Conservation (phyloP, 1,284 basidiomycete species). For the Testicularia cyperi region DNA sequence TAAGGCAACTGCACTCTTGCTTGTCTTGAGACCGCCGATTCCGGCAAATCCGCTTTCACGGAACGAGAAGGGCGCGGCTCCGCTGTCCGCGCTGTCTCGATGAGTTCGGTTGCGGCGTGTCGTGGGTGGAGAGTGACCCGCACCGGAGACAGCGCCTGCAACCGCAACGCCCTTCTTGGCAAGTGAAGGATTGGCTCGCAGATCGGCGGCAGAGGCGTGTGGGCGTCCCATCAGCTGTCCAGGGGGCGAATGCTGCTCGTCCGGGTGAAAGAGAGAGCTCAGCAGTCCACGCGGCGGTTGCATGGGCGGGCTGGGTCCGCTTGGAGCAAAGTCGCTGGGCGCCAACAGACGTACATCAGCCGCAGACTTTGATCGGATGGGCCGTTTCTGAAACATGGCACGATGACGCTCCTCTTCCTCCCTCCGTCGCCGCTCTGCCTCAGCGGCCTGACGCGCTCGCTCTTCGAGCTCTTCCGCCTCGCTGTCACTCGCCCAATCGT, state of each 20-base stretch:
- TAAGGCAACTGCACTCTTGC: slow-evolving; percentile 70
- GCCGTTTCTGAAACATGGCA: slow-evolving; percentile 76
- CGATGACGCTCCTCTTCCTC: slow-evolving; percentile 70
- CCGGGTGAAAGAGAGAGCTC: slow-evolving; percentile 55
- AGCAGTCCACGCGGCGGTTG: slow-evolving; percentile 51
- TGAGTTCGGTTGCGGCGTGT: slow-evolving; percentile 18
- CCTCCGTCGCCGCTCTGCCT: slow-evolving; percentile 61
- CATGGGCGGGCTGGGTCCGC: slow-evolving; percentile 14
- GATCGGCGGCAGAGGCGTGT: slow-evolving; percentile 49
- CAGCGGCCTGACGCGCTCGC: slow-evolving; percentile 47
- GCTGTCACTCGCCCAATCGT: slow-evolving; percentile 58
- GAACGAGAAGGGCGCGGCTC: slow-evolving; percentile 9
- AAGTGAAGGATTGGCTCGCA: slow-evolving; percentile 19
- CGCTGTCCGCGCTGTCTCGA: slow-evolving; percentile 29
- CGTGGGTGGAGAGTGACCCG: slow-evolving; percentile 17
- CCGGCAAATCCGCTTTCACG: slow-evolving; percentile 28
- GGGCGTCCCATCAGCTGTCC: slow-evolving; percentile 46
- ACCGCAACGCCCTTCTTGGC: not conserved
- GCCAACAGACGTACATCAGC: slow-evolving; percentile 44
- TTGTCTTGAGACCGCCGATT: slow-evolving; percentile 63
- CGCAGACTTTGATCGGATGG: slow-evolving; percentile 62
- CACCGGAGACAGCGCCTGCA: too few species aligned
- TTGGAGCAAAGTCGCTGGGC: slow-evolving; percentile 5
- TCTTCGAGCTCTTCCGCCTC: slow-evolving; percentile 58
- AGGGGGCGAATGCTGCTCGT: slow-evolving; percentile 49